A percentile compares a stretch with the other conserved stretches of the same genome.
These are phyloP conservation scores for Knoxdaviesia proteae DNA, from an alignment of 2,329 filamentous ascomycete species.

Conservation along the genomic window DNA sequence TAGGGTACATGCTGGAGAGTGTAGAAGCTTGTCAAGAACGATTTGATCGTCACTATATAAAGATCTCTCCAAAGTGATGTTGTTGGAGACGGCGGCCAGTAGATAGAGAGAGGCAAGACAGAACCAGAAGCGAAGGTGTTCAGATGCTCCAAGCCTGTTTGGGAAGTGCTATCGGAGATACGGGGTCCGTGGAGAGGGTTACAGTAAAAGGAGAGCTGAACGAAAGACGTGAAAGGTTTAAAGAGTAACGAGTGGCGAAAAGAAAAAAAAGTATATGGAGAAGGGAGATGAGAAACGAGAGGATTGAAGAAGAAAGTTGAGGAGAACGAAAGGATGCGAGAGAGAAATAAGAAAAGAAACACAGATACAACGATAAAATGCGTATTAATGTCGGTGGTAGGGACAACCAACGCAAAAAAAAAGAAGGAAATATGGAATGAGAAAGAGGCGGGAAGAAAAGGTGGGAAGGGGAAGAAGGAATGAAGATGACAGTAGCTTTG, in stretches of 20 bases:
- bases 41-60: no score
- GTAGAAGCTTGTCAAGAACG: no score
- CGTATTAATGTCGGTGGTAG: no score
- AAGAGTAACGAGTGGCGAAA: background rate
- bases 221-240: background rate
- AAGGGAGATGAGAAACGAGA: constrained; percentile 5
- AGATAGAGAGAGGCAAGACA: no score
- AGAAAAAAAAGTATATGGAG: background rate
- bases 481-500: background rate
- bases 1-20: constrained; percentile 23
- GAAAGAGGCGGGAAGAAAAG: background rate
- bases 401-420: background rate
- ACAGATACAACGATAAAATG: constrained; percentile 2
- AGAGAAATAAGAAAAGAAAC: constrained; percentile 1
- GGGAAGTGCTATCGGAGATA: no score
- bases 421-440: background rate
- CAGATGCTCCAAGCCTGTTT: no score
- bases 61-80: no score
- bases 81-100: no score
- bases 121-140: no score
- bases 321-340: background rate
- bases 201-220: background rate
- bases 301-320: background rate
- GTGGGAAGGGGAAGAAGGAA: background rate
- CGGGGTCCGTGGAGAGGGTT: no score